Base-by-base conservation (phyloP, 371 early-diverging fungal genomes). In the Rhizopus sp. region DNA sequence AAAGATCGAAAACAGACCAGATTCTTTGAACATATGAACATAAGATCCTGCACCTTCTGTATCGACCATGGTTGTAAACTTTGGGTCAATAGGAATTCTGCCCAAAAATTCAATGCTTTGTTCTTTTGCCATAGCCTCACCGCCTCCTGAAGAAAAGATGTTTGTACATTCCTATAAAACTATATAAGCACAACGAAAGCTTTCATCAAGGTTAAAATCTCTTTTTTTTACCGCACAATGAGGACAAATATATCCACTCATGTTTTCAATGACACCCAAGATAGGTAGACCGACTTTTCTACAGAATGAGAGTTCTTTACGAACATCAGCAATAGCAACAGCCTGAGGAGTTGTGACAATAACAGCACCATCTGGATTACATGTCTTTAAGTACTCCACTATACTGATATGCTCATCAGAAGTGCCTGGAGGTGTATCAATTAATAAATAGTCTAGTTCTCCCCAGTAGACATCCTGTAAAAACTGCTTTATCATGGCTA, bases 351-450 rank as follows among this genome's bases (percentile, higher is more conserved):
- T 97, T 0, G 97, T 95, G 13, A 96, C 92, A 29, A 97, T 63
- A 4, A 98, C 84, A 13, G 93, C 93, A 38, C 93, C 93, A 64
- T 88, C 88, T 31, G 91, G 90, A 33, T 83, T 75, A 37, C 75
- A 73, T n/a, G 86, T 87, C 59, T 89, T 89, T 8, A 92, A 68
- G 53, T 84, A 88, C 59, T 90, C 88, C 29, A 85, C 88, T 35
- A 88, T 79, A n/a, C 86, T 88, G 40, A 95, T 85, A 70, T 97
- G 97, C 66, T 96, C 97, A 69, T 96, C 96, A 8, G 94, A 92
- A 0, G 96, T 93, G 15, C 97, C 99, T 29, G 99, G 99, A 34
- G 99, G 99, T 32, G 95, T 96, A 75, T 98, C 98, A 59, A 93
- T 80, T 31, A 98, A 71, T 29, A 98, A 76, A 70, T 90, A 93